Evolutionary conservation across 129 eudicot genomes (phyloP).

Genomic region (Cynara cardunculus): DNA sequence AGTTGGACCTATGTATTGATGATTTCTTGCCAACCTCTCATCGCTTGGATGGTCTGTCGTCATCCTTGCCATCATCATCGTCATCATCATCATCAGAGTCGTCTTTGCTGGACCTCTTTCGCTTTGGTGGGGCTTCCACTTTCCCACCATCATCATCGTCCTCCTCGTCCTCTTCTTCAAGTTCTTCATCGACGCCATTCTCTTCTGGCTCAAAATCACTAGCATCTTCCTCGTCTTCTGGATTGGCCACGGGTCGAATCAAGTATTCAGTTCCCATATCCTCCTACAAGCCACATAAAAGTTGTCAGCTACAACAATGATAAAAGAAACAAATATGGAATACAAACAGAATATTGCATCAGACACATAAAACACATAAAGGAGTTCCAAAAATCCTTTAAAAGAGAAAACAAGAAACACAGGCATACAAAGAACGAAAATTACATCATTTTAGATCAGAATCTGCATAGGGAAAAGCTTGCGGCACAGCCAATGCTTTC

Average conservation of each 20-base stretch:
- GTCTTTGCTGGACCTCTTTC: conserved; percentile 57
- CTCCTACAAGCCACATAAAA: conserved; percentile 36
- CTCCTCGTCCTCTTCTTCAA: conserved; percentile 42
- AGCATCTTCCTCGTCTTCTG: conserved; percentile 91
- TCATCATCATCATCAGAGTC: conserved; percentile 51
- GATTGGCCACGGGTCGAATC: conserved; percentile 63
- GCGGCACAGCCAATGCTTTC: neutral
- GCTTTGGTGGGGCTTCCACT: conserved; percentile 62
- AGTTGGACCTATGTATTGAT: conserved; percentile 28
- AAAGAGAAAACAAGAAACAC: neutral
- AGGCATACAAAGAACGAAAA: neutral
- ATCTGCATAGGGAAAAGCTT: neutral
- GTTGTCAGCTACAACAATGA: neutral
- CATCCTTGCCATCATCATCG: conserved; percentile 44
- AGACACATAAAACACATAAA: neutral
- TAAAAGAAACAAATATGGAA: neutral
- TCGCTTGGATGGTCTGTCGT: conserved; percentile 73
- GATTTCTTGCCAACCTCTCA: conserved; percentile 17
- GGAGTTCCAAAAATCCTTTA: neutral
- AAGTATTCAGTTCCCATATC: conserved; percentile 83
- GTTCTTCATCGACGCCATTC: conserved; percentile 59
- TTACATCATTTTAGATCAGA: neutral
- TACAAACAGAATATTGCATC: neutral
- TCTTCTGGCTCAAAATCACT: conserved; percentile 83
- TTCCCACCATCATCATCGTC: conserved; percentile 31